Evolutionary conservation across 1,139 yeast genomes (phyloP).

Genomic region (Hyphopichia wangnamkhiaoensis): DNA sequence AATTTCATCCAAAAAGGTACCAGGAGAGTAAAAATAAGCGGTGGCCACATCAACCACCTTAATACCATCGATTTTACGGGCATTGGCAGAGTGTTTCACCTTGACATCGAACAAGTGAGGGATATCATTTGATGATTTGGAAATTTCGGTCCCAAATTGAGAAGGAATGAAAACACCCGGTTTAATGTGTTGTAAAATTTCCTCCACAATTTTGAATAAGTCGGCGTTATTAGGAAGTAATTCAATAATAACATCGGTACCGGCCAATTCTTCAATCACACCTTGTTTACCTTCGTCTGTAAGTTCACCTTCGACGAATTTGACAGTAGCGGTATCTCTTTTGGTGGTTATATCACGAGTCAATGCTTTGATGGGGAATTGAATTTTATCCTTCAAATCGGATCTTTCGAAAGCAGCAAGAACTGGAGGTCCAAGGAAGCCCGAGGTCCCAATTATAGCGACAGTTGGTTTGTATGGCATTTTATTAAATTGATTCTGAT

Average conservation of each 20-base stretch:
- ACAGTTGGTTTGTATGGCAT: slow-evolving; percentile 23
- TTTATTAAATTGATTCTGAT: no score
- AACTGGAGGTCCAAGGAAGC: slow-evolving; percentile 51
- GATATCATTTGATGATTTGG: slow-evolving; percentile 24
- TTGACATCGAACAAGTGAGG: slow-evolving; percentile 42
- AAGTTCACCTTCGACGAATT: slow-evolving; percentile 35
- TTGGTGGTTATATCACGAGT: slow-evolving; percentile 44
- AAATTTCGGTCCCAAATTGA: slow-evolving; percentile 53
- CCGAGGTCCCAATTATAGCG: slow-evolving; percentile 57
- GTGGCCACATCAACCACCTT: slow-evolving; percentile 53
- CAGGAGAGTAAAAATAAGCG: slow-evolving; percentile 46
- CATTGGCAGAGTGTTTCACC: slow-evolving; percentile 35
- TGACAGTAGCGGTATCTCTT: slow-evolving; percentile 35
- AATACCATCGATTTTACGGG: slow-evolving; percentile 45
- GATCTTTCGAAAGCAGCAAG: slow-evolving; percentile 46
- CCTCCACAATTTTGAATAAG: slow-evolving; percentile 24
- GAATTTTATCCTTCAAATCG: slow-evolving; percentile 41
- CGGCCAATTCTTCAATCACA: slow-evolving; percentile 39
- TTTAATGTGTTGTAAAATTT: slow-evolving; percentile 37
- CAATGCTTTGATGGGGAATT: slow-evolving; percentile 52
- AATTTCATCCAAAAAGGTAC: slow-evolving; percentile 33
- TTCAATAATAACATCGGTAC: slow-evolving; percentile 54
- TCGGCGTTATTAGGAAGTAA: slow-evolving; percentile 30
- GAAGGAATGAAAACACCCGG: slow-evolving; percentile 62
- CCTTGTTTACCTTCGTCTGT: slow-evolving; percentile 19